A percentile compares a stretch with the other conserved stretches of the same genome.
phyloP scores from a whole-genome alignment of 176 grass and related monocot genomes.

The Zoysia japonica region DNA sequence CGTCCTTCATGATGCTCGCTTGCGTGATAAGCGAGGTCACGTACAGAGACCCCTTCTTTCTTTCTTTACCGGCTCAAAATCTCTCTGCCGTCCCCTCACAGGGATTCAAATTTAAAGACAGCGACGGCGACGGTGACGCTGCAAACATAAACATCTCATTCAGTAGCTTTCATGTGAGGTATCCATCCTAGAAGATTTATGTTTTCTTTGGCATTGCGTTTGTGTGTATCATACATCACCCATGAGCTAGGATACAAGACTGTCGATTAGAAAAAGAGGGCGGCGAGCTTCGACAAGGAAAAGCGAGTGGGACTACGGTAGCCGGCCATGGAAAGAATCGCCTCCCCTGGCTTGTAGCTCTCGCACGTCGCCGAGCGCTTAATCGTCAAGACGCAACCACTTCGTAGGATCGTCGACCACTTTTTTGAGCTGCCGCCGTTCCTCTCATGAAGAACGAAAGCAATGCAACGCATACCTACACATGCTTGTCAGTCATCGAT shows the following conservation, averaged over 20 bases:
- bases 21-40: slow-evolving; percentile 52
- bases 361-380: slow-evolving; percentile 26
- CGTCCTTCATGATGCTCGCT: slow-evolving; percentile 45
- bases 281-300: slow-evolving; percentile 33
- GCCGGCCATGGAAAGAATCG: slow-evolving; percentile 55
- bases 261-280: background rate
- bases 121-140: slow-evolving; percentile 12
- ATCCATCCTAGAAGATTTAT: background rate
- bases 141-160: slow-evolving; percentile 31
- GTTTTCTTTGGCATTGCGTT: background rate
- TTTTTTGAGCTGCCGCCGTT: slow-evolving; percentile 19
- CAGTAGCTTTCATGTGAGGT: slow-evolving; percentile 37
- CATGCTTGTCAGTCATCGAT: too few species aligned
- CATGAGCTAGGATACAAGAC: slow-evolving; percentile 27
- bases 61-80: slow-evolving; percentile 19
- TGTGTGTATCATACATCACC: slow-evolving; percentile 23
- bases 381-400: slow-evolving; percentile 37
- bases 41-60: background rate
- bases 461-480: background rate
- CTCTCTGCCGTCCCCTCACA: background rate
- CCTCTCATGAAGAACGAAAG: slow-evolving; percentile 14
- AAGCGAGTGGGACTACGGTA: slow-evolving; percentile 18
- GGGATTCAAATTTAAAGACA: slow-evolving; percentile 40
- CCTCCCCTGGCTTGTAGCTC: slow-evolving; percentile 43
- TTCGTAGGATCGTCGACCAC: background rate